A percentile compares a stretch with the other conserved stretches of the same genome.
Evolutionary conservation across 495 filamentous ascomycete species (phyloP).

Genomic region (Neurospora tetrasperma): DNA sequence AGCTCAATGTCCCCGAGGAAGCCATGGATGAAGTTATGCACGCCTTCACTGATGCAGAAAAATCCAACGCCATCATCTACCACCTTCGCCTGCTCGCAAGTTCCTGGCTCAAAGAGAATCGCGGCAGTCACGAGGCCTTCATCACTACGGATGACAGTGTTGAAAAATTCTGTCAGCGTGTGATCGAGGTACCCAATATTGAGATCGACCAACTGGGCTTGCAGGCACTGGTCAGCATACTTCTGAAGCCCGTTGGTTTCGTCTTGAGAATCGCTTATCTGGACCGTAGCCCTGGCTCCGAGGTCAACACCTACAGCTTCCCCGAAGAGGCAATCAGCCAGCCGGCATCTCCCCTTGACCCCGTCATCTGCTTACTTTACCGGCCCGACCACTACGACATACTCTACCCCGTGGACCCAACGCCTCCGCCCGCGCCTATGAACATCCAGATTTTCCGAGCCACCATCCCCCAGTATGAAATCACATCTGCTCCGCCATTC

Average conservation of each 20-base stretch:
- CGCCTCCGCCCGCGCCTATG: constrained; percentile 38
- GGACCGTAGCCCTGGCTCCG: constrained; percentile 71
- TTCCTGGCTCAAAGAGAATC: constrained; percentile 73
- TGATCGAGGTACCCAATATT: constrained; percentile 61
- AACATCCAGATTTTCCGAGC: constrained; percentile 44
- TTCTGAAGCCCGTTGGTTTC: constrained; percentile 71
- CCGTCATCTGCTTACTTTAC: constrained; percentile 44
- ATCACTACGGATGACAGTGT: constrained; percentile 45
- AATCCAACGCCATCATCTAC: constrained; percentile 62
- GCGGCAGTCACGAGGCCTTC: constrained; percentile 59
- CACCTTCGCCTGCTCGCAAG: constrained; percentile 66
- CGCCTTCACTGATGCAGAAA: constrained; percentile 63
- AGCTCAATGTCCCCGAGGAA: constrained; percentile 43
- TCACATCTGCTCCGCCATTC: constrained; percentile 27
- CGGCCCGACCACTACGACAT: constrained; percentile 86
- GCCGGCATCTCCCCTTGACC: constrained; percentile 34
- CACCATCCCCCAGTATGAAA: constrained; percentile 30
- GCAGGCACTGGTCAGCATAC: constrained; percentile 61
- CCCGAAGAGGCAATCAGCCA: constrained; percentile 45
- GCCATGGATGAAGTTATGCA: constrained; percentile 51
- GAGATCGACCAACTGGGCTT: constrained; percentile 90
- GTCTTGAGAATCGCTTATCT: constrained; percentile 83
- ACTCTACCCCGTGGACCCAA: constrained; percentile 62
- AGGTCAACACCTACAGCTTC: constrained; percentile 69
- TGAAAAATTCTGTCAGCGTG: constrained; percentile 56